Evolutionary conservation across 1,139 yeast genomes (phyloP).

Genomic region (Geotrichum reessii): DNA sequence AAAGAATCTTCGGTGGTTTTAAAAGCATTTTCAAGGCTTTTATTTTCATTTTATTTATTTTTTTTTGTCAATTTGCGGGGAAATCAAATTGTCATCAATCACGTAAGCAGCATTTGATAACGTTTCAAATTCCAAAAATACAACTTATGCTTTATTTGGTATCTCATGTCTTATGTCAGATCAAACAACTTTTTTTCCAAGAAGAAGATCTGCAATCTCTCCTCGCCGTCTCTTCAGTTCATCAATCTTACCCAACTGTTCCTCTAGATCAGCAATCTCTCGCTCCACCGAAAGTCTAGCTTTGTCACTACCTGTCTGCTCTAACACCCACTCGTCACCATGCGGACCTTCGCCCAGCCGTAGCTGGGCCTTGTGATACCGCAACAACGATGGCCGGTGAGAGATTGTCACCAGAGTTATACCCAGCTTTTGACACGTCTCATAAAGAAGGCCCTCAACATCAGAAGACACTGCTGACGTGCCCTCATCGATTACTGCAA

Average conservation of each 20-base stretch:
- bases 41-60: too few species aligned
- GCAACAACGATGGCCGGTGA: constrained; percentile 78
- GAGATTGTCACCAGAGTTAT: constrained; percentile 80
- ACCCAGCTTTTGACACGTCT: constrained; percentile 59
- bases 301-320: constrained; percentile 28
- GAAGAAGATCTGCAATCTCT: constrained; percentile 29
- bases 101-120: not conserved
- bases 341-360: constrained; percentile 59
- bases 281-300: constrained; percentile 34
- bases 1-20: too few species aligned
- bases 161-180: not conserved
- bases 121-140: not conserved
- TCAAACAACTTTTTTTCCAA: constrained; percentile 15
- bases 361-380: constrained; percentile 66
- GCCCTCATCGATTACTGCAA: constrained; percentile 85
- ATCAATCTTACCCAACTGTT: constrained; percentile 32
- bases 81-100: not conserved
- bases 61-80: too few species aligned
- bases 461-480: constrained; percentile 91
- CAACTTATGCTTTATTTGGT: not conserved
- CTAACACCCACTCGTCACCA: constrained; percentile 45
- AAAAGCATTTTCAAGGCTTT: not conserved
- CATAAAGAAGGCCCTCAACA: constrained; percentile 84
- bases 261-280: constrained; percentile 33
- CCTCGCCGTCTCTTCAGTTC: constrained; percentile 33